Conservation (phyloP, 495 filamentous ascomycete genomes). For the Aspergillus cavernicola region DNA sequence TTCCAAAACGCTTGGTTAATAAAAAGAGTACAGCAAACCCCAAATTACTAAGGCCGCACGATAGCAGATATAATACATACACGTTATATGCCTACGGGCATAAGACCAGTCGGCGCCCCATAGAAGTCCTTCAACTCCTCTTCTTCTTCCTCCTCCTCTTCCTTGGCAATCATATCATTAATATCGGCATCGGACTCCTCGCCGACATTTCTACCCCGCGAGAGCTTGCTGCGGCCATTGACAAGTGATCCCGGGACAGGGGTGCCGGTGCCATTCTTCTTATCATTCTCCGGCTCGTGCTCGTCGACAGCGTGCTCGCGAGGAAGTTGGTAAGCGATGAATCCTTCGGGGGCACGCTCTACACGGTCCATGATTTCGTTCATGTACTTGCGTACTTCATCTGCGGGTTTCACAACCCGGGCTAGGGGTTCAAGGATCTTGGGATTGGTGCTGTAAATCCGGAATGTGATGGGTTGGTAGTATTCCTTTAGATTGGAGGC, state of each 20-base stretch:
- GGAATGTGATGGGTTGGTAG: constrained; percentile 86
- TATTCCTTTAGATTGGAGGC: constrained; percentile 57
- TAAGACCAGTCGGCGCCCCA: constrained; percentile 34
- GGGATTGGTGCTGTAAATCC: constrained; percentile 59
- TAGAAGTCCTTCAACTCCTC: constrained; percentile 42
- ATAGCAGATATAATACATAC: neutral
- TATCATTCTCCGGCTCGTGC: constrained; percentile 22
- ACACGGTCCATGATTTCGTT: constrained; percentile 74
- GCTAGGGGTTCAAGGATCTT: constrained; percentile 69
- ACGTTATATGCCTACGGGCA: constrained; percentile 27
- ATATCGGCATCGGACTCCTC: constrained; percentile 40
- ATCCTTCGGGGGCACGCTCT: constrained; percentile 64
- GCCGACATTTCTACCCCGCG: constrained; percentile 24
- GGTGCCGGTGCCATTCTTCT: constrained; percentile 21
- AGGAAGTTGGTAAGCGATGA: constrained; percentile 64
- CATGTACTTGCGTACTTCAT: constrained; percentile 80
- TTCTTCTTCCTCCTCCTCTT: constrained; percentile 38
- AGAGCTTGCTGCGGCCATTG: constrained; percentile 24
- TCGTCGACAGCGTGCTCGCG: constrained; percentile 33
- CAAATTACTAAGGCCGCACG: no score
- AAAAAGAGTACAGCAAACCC: no score
- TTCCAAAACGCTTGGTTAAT: no score
- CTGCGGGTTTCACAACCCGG: constrained; percentile 70
- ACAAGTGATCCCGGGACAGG: constrained; percentile 19
- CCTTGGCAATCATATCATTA: constrained; percentile 12